phyloP scores from a whole-genome alignment of 2,329 filamentous ascomycete genomes.

The Seiridium cupressi region DNA sequence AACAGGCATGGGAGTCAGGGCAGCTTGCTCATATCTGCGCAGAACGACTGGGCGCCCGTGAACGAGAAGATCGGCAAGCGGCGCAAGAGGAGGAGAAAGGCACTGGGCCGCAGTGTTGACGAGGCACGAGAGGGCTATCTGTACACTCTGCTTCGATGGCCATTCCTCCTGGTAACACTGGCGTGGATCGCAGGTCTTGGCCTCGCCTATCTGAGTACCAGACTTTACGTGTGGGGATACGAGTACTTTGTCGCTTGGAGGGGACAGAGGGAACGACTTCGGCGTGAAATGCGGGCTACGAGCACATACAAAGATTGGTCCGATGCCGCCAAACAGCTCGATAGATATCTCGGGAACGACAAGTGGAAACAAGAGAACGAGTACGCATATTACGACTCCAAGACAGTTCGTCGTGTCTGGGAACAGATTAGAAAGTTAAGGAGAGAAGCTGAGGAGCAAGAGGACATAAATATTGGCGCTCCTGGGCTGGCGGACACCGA shows the following conservation, averaged over 20 bases:
- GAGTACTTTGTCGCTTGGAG: conserved; percentile 91
- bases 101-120: conserved; percentile 67
- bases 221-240: conserved; percentile 88
- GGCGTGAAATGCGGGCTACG: conserved; percentile 69
- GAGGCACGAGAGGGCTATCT: conserved; percentile 93
- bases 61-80: conserved; percentile 7
- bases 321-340: conserved; percentile 72
- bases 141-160: conserved; percentile 89
- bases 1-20: conserved; percentile 30
- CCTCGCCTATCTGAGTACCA: conserved; percentile 73
- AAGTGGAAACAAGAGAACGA: conserved; percentile 76
- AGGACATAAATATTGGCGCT: conserved; percentile 27
- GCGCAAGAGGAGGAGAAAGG: conserved; percentile 33
- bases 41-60: conserved; percentile 88
- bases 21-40: conserved; percentile 72
- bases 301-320: conserved; percentile 84
- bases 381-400: conserved; percentile 83
- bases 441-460: conserved; percentile 52
- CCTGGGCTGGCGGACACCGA: conserved; percentile 28
- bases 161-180: conserved; percentile 75
- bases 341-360: conserved; percentile 77
- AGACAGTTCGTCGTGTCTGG: conserved; percentile 75
- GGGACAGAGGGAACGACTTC: conserved; percentile 69
- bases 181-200: conserved; percentile 77
- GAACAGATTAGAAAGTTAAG: conserved; percentile 70